Percentiles rank a stretch among this genome's conserved stretches.
These are phyloP conservation scores for Torulaspora pretoriensis DNA, from an alignment of 1,139 yeast species.

Conservation along the genomic window DNA sequence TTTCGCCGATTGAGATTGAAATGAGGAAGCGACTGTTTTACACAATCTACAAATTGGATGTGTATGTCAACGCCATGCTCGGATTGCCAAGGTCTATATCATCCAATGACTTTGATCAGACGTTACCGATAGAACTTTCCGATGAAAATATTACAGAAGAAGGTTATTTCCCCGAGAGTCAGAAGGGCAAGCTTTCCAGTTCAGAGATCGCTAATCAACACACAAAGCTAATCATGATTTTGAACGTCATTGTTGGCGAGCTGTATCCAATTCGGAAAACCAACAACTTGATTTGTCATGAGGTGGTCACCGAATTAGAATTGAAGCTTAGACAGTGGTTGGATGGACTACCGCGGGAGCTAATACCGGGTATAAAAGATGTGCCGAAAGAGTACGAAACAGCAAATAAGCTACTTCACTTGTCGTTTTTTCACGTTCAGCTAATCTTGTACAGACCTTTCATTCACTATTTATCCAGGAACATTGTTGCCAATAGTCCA, in stretches of 20 bases:
- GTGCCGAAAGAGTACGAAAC: constrained; percentile 66
- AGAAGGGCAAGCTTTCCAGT: constrained; percentile 54
- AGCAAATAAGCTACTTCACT: constrained; percentile 72
- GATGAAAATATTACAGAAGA: constrained; percentile 78
- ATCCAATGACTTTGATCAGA: constrained; percentile 86
- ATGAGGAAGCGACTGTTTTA: constrained; percentile 81
- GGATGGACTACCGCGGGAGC: constrained; percentile 63
- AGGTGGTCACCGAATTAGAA: constrained; percentile 69
- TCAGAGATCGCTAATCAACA: constrained; percentile 84
- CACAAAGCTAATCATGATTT: constrained; percentile 63
- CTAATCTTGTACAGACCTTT: constrained; percentile 86
- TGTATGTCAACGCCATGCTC: constrained; percentile 81
- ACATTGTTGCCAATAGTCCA: constrained; percentile 37
- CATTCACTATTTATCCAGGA: constrained; percentile 65
- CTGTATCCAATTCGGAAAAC: constrained; percentile 52
- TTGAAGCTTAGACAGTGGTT: constrained; percentile 72
- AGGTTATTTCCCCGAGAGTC: constrained; percentile 39
- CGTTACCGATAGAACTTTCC: constrained; percentile 76
- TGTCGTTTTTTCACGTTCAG: constrained; percentile 79
- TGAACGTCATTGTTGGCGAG: constrained; percentile 51
- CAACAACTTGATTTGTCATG: constrained; percentile 39
- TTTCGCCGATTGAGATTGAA: constrained; percentile 81
- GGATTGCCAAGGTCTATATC: constrained; percentile 74
- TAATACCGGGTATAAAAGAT: constrained; percentile 57
- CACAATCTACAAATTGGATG: constrained; percentile 88